Conservation (phyloP, 192 early-diverging fungal species). For the Dissophora ornata region DNA sequence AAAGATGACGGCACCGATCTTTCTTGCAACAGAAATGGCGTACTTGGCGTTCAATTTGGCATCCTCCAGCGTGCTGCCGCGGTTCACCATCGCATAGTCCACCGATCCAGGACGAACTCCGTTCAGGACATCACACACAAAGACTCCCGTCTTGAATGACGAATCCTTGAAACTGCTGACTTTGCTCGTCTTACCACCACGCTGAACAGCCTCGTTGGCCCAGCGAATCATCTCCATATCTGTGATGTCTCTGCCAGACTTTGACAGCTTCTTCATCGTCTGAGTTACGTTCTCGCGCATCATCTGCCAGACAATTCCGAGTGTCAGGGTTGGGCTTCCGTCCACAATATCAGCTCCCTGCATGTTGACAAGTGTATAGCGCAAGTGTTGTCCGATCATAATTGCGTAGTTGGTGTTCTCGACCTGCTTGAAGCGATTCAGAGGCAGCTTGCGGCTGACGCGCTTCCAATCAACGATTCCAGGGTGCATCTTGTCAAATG, state of each 20-base stretch:
- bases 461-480: conserved; percentile 94
- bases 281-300: conserved; percentile 98
- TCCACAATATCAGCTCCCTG: conserved; percentile 96
- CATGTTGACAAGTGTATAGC: conserved; percentile 95
- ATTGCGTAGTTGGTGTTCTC: conserved; percentile 98
- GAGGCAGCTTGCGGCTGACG: conserved; percentile 80
- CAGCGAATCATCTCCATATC: conserved; percentile 94
- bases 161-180: conserved; percentile 91
- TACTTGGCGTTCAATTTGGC: conserved; percentile 94
- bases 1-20: conserved; percentile 99
- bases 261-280: conserved; percentile 88
- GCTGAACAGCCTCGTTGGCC: conserved; percentile 88
- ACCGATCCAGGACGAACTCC: conserved; percentile 93
- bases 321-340: conserved; percentile 87
- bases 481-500: conserved; percentile 93
- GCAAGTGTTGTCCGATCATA: conserved; percentile 83
- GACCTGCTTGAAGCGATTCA: conserved; percentile 95
- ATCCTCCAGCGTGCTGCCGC: conserved; percentile 81
- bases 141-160: conserved; percentile 79
- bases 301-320: conserved; percentile 97
- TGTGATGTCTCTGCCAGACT: conserved; percentile 85
- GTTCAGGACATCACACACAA: conserved; percentile 92
- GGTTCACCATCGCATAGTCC: conserved; percentile 85
- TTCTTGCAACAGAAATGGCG: conserved; percentile 98
- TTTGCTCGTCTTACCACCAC: conserved; percentile 70